Evolutionary conservation across 176 grass and related monocot genomes (phyloP), one percentile per base, ranked within the genome.

Genomic region (Thalia dealbata): DNA sequence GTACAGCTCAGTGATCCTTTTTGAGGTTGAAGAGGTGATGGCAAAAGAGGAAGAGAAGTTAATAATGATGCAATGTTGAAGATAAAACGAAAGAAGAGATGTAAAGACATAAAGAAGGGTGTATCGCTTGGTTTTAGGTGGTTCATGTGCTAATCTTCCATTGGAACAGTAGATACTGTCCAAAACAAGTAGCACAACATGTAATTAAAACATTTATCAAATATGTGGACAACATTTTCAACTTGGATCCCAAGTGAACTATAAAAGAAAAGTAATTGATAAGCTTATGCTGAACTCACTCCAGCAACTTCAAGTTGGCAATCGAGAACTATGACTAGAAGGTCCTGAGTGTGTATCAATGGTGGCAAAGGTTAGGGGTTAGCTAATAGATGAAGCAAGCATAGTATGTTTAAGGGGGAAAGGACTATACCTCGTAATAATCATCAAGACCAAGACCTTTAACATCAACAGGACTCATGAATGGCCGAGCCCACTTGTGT

Each of bases 381-480:
- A 38, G 32, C 32, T 38, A 38, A 4, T 50, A 50, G 24, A 45
- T 11, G 43, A 61, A 13, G 73, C 7, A 46, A 80, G 23, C 26
- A 35, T 51, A 54, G 25, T 15, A 41, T 18, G 71, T 66, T 29
- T 74, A 73, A 71, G 7, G 29, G 71, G 50, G 56, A 72, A 10
- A 12, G 28, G 74, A 67, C 18, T 23, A 78, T 85, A 96, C 92
- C 78, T 92, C 81, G 69, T 96, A 35, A 78, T 92, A 96, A 51
- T 96, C 93, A 83, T 84, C 74, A 71, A 88, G 78, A n/a, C 84
- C 18, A 69, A 92, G 87, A 10, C 46, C 79, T 78, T 86, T 77
- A 72, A 86, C 87, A 78, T 96, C 93, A 64, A 96, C 93, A 6
- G 93, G 93, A 3, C 88, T 27, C 80, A 90, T 61, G 87, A 96